Evolutionary conservation across 805 yeast genomes (phyloP).

Genomic region (Candida michaelii): DNA sequence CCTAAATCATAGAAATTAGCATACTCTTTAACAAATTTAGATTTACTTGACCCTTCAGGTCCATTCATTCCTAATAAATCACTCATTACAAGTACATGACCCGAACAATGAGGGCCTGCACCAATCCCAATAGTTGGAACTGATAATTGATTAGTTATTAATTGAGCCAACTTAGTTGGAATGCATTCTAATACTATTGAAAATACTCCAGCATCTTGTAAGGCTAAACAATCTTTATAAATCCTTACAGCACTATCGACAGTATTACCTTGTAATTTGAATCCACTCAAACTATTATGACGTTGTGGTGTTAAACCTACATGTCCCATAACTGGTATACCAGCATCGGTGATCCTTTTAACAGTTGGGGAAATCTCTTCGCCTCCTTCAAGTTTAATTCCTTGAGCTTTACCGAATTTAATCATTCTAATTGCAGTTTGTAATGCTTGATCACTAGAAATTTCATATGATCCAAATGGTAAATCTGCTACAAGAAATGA

Average conservation of each 20-base stretch:
- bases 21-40: slow-evolving; percentile 76
- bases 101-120: slow-evolving; percentile 81
- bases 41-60: slow-evolving; percentile 44
- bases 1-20: slow-evolving; percentile 50
- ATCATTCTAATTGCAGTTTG: slow-evolving; percentile 56
- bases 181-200: slow-evolving; percentile 80
- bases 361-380: slow-evolving; percentile 55
- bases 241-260: slow-evolving; percentile 54
- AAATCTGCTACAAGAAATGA: slow-evolving; percentile 80
- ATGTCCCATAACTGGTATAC: slow-evolving; percentile 90
- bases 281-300: slow-evolving; percentile 78
- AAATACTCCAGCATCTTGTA: slow-evolving; percentile 78
- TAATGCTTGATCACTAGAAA: slow-evolving; percentile 60
- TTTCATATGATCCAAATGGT: slow-evolving; percentile 86
- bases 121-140: slow-evolving; percentile 96
- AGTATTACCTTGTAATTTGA: slow-evolving; percentile 77
- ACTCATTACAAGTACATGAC: slow-evolving; percentile 86
- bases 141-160: slow-evolving; percentile 56
- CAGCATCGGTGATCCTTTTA: slow-evolving; percentile 55
- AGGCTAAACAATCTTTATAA: slow-evolving; percentile 62
- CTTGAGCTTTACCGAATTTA: slow-evolving; percentile 58
- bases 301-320: slow-evolving; percentile 92
- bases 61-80: slow-evolving; percentile 80
- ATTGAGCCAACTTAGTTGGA: slow-evolving; percentile 68
- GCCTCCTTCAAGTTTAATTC: slow-evolving; percentile 86